Conservation (phyloP, 2,329 filamentous ascomycete genomes). For the Pyrenochaeta sp. region DNA sequence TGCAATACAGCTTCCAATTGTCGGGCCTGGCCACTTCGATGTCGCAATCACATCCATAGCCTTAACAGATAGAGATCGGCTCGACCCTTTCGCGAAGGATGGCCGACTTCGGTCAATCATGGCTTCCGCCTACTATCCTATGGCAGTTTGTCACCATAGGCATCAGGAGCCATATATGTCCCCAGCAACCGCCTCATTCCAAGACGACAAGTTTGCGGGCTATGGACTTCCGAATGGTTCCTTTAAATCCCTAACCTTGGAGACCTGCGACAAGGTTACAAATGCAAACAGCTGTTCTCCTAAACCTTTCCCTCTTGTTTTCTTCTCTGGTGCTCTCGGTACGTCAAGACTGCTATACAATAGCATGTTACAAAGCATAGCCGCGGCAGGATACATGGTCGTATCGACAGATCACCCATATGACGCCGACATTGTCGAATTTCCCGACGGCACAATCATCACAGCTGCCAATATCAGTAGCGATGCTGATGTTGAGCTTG, state of each 20-base stretch:
- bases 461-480: conserved; percentile 33
- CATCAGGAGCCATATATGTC: conserved; percentile 31
- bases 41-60: conserved; percentile 21
- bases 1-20: conserved; percentile 17
- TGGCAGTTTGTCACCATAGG: conserved; percentile 19
- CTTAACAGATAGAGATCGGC: conserved; percentile 27
- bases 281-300: not conserved
- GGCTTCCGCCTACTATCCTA: conserved; percentile 36
- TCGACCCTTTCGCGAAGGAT: conserved; percentile 32
- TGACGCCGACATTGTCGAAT: conserved; percentile 60
- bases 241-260: conserved; percentile 26
- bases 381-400: conserved; percentile 58
- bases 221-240: conserved; percentile 40
- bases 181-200: conserved; percentile 26
- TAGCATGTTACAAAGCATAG: conserved; percentile 55
- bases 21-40: conserved; percentile 19
- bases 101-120: conserved; percentile 27
- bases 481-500: conserved; percentile 30
- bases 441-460: conserved; percentile 53
- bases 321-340: conserved; percentile 59
- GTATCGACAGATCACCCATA: conserved; percentile 61
- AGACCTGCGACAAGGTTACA: conserved; percentile 21
- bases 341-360: conserved; percentile 56
- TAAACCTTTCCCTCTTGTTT: conserved; percentile 32
- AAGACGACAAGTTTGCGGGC: conserved; percentile 29